Percentiles rank a stretch among this genome's conserved stretches.
These are phyloP conservation scores for Sclerotinia nivalis DNA, from an alignment of 2,329 filamentous ascomycete genomes.

Conservation along the genomic window DNA sequence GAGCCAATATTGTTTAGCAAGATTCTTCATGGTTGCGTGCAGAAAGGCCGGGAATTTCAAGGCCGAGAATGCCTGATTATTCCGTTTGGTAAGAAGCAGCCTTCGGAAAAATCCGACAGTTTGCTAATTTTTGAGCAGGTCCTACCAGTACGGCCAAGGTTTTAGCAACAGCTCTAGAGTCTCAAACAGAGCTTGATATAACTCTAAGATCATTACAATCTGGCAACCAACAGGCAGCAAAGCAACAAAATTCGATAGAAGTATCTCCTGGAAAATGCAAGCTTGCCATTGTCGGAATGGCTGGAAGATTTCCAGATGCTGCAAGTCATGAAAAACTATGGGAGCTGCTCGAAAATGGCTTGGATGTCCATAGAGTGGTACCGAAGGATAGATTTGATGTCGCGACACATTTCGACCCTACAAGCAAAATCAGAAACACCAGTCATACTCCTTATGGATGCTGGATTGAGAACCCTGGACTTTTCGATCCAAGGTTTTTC, in stretches of 20 bases:
- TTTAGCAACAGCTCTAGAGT: slow-evolving; percentile 18
- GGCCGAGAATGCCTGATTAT: slow-evolving; percentile 49
- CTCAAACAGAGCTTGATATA: slow-evolving; percentile 21
- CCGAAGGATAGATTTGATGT: slow-evolving; percentile 74
- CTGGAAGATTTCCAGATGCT: slow-evolving; percentile 74
- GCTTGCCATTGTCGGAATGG: slow-evolving; percentile 81
- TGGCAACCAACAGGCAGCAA: neutral
- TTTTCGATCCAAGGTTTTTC: slow-evolving; percentile 83
- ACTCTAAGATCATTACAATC: slow-evolving; percentile 6
- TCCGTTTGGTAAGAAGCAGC: slow-evolving; percentile 45
- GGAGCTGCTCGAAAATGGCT: slow-evolving; percentile 72
- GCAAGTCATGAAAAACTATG: slow-evolving; percentile 71
- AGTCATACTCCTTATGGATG: slow-evolving; percentile 66
- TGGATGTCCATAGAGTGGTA: slow-evolving; percentile 68
- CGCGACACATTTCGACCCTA: slow-evolving; percentile 68
- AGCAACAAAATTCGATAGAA: slow-evolving; percentile 18
- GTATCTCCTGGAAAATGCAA: slow-evolving; percentile 20
- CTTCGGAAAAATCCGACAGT: neutral
- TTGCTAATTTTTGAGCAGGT: slow-evolving; percentile 46
- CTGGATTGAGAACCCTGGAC: slow-evolving; percentile 68
- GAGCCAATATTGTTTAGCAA: slow-evolving; percentile 52
- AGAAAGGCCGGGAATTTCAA: slow-evolving; percentile 46
- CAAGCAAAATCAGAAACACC: slow-evolving; percentile 73
- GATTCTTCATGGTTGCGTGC: slow-evolving; percentile 51
- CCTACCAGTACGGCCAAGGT: slow-evolving; percentile 50